phyloP scores from a whole-genome alignment of 352 stramenopile genomes.

The Globisporangium yorkense region DNA sequence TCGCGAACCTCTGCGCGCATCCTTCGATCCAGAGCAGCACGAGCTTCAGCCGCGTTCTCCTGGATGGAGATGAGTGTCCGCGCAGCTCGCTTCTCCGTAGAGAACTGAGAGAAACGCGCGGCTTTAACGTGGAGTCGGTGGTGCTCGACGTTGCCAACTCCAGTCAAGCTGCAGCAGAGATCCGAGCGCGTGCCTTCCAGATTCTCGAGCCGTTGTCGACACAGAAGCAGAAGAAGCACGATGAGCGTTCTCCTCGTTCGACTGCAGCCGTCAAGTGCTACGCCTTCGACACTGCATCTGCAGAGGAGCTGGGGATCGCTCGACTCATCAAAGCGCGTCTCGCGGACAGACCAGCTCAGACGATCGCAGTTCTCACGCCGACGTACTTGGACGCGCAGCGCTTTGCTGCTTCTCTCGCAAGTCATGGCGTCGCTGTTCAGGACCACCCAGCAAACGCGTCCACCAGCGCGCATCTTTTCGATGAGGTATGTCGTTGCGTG shows the following conservation, averaged over 20 bases:
- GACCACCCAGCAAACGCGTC: not conserved
- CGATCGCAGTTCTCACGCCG: slow-evolving; percentile 29
- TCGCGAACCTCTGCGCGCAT: slow-evolving; percentile 33
- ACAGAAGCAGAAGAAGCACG: not conserved
- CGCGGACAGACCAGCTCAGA: slow-evolving; percentile 1
- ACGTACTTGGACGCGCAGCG: slow-evolving; percentile 31
- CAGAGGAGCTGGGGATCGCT: slow-evolving; percentile 17
- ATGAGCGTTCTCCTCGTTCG: not conserved
- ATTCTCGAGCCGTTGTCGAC: not conserved
- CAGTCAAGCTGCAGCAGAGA: not conserved
- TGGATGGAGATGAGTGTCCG: slow-evolving; percentile 22
- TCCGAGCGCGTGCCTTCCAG: slow-evolving; percentile 5
- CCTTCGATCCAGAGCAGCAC: slow-evolving; percentile 39
- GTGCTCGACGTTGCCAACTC: not conserved
- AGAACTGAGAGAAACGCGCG: slow-evolving; percentile 13
- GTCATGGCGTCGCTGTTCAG: slow-evolving; percentile 26
- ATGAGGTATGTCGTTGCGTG: slow-evolving; percentile 13
- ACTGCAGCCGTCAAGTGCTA: slow-evolving; percentile 9
- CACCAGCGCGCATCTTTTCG: slow-evolving; percentile 15
- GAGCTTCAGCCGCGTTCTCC: slow-evolving; percentile 46
- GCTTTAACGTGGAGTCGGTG: not conserved
- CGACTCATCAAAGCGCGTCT: slow-evolving; percentile 10
- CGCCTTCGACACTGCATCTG: slow-evolving; percentile 12
- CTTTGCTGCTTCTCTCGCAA: slow-evolving; percentile 25
- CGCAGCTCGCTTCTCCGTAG: slow-evolving; percentile 30